Conservation (phyloP, 2,329 filamentous ascomycete genomes). For the Aaosphaeria arxii region DNA sequence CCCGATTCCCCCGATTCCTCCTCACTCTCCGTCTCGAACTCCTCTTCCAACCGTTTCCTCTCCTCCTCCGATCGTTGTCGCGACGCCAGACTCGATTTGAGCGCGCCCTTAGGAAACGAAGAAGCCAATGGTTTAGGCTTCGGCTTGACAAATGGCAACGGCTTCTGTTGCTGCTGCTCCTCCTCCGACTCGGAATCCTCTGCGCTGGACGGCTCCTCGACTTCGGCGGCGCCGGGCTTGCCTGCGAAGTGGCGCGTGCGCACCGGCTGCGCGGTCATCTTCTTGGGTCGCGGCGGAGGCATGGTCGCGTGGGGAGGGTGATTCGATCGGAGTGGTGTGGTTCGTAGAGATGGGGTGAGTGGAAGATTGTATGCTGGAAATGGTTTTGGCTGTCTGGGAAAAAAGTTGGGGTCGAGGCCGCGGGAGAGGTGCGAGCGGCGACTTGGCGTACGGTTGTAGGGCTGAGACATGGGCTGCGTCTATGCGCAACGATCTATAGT, state of each 20-base stretch:
- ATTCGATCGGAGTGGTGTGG: background rate
- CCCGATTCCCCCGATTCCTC: constrained; percentile 16
- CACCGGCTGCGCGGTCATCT: constrained; percentile 89
- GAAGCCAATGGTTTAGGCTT: constrained; percentile 42
- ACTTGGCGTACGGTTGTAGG: too few relatives aligned
- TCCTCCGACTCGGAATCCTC: constrained; percentile 52
- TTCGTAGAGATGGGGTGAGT: background rate
- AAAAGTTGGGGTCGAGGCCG: too few relatives aligned
- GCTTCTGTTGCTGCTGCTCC: constrained; percentile 46
- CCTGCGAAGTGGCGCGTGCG: constrained; percentile 81
- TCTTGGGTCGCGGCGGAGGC: constrained; percentile 60
- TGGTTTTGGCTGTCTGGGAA: background rate
- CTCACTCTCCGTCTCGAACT: constrained; percentile 58
- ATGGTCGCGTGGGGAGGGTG: constrained; percentile 37
- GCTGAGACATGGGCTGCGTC: too few relatives aligned
- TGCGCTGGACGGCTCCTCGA: constrained; percentile 38
- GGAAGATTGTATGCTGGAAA: background rate
- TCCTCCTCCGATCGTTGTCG: constrained; percentile 29
- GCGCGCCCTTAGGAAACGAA: constrained; percentile 46
- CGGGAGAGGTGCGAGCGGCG: too few relatives aligned
- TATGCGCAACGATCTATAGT: too few relatives aligned
- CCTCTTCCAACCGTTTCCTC: constrained; percentile 46
- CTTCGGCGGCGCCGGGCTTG: constrained; percentile 58
- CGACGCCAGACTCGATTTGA: constrained; percentile 42
- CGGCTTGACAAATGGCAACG: constrained; percentile 29